Base-by-base conservation (phyloP, 2,329 filamentous ascomycete genomes). In the Trichoderma atrobrunneum region DNA sequence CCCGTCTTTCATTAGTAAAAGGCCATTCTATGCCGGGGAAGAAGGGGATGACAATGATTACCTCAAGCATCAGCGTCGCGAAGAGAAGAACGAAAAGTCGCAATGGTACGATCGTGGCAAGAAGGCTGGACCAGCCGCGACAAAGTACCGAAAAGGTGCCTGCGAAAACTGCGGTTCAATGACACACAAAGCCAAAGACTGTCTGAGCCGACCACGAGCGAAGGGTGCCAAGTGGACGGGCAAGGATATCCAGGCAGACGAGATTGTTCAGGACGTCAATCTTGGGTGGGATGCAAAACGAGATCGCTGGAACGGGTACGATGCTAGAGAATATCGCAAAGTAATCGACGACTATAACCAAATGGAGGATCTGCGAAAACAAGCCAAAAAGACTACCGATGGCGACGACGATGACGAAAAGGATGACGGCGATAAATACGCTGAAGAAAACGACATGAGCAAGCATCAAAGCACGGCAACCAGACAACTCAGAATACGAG, bases 151-250 rank as follows among this genome's bases (percentile, higher is more conserved):
- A 76, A 99, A 98, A 85, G 96, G 97, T 79, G 95, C 96, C 68
- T 99, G 96, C 84, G 95, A 98, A 83, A 99, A 99, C 83, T 99
- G 96, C 84, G 96, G 96, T 78, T 92, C 94, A 72, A 97, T 98
- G 93, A 94, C 93, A 75, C 96, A 99, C 84, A 97, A 97, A 83
- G 92, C 90, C 67, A 97, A 97, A 80, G 95, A 98, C 79, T 99
- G 96, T 79, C 84, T 99, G 65, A 94, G 92, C 78, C 89, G 96
- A 69, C 96, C 95, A 34, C 89, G 96, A 72, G 97, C 97, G 66
- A 90, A 92, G 71, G 95, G 96, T 74, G 96, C 96, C 12, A 94
- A 92, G 80, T 98, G 92, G 90, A 97, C 95, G 0, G 96, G 96
- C 26, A 92, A 90, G 78, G 92, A 98, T 79, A 99, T 99, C 70